Conservation (phyloP, 2,329 filamentous ascomycete species). For the Aspergillus sclerotialis region DNA sequence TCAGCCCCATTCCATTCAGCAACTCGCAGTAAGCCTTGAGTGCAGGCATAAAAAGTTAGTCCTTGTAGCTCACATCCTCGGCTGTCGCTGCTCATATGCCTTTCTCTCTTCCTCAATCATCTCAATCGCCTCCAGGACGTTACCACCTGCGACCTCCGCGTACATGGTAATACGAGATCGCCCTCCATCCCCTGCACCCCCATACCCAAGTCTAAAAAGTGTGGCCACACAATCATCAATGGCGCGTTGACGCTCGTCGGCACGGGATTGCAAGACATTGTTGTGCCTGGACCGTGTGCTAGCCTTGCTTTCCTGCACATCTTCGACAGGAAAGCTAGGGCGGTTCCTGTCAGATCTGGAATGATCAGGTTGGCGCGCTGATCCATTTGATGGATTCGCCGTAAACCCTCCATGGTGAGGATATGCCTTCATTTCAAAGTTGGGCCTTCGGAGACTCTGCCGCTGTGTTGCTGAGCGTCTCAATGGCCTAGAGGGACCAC, state of each 20-base stretch:
- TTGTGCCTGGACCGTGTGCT: no score
- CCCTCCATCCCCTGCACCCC: conserved; percentile 26
- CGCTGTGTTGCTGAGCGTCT: conserved; percentile 25
- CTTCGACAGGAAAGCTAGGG: neutral
- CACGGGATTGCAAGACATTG: neutral
- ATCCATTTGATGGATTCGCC: neutral
- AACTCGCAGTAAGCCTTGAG: no score
- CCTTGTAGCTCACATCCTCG: no score
- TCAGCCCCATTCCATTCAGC: no score
- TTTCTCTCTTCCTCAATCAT: conserved; percentile 45
- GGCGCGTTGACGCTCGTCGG: neutral
- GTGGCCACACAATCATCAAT: conserved; percentile 33
- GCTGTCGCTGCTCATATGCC: conserved; percentile 31
- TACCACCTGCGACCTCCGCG: conserved; percentile 38
- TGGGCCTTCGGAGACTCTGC: conserved; percentile 10
- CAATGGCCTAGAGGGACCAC: conserved; percentile 4
- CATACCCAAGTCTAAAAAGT: conserved; percentile 37
- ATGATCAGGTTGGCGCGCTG: neutral
- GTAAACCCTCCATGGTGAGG: neutral
- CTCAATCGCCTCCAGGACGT: conserved; percentile 40
- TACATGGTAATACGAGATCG: conserved; percentile 35
- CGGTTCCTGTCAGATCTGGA: neutral
- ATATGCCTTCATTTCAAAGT: neutral
- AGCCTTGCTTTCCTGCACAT: no score
- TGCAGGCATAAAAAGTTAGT: no score